These are phyloP conservation scores for Xylaria bambusicola DNA, from an alignment of 495 filamentous ascomycete species.

Conservation along the genomic window DNA sequence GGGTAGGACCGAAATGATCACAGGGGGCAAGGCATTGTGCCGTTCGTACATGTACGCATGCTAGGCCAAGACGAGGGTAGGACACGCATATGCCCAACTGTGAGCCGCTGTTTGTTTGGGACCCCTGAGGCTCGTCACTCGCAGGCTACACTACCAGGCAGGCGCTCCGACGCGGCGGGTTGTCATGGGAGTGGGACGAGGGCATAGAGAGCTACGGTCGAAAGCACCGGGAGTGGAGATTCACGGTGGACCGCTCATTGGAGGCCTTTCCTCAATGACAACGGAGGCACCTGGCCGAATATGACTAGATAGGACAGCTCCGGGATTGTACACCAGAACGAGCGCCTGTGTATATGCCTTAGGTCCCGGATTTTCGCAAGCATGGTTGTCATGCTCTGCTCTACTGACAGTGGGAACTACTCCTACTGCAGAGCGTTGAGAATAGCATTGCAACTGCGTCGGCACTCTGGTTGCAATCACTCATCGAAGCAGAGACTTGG, in stretches of 20 bases:
- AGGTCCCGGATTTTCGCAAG: too few relatives aligned
- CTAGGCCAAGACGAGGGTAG: constrained; percentile 14
- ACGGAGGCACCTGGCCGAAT: constrained; percentile 19
- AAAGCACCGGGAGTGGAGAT: constrained; percentile 6
- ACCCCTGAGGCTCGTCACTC: neutral
- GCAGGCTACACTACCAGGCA: constrained; percentile 1
- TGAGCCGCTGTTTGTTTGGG: neutral
- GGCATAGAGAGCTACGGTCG: neutral
- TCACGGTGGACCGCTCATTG: neutral
- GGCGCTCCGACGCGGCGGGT: neutral
- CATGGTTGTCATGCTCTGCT: too few relatives aligned
- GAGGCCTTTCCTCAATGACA: constrained; percentile 19
- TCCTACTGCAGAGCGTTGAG: neutral
- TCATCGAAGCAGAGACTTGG: neutral
- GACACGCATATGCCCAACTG: neutral
- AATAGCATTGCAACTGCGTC: neutral
- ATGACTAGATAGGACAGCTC: constrained; percentile 3
- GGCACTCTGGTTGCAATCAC: neutral
- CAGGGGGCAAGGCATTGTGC: neutral
- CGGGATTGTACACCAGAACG: neutral
- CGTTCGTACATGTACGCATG: neutral
- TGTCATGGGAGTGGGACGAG: neutral
- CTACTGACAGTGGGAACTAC: too few relatives aligned
- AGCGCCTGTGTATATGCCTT: neutral
- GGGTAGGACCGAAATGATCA: neutral